Conservation (phyloP, 2,329 filamentous ascomycete genomes). For the Cercospora citrullina region DNA sequence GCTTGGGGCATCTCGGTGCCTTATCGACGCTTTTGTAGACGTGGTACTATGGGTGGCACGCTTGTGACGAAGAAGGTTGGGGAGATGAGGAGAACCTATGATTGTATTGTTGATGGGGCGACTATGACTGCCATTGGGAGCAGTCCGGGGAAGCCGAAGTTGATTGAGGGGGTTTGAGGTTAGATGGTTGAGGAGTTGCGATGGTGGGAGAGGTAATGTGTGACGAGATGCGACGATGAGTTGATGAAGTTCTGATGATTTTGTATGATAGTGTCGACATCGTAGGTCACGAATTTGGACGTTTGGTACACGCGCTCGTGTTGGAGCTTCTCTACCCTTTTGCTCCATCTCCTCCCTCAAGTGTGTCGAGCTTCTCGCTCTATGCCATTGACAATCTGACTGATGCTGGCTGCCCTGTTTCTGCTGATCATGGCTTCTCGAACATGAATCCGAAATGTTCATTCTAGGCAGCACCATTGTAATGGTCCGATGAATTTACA, state of each 20-base stretch:
- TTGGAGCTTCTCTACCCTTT: too few relatives aligned
- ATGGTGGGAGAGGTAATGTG: neutral
- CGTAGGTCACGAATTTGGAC: neutral
- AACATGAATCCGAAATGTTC: too few relatives aligned
- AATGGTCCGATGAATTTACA: too few relatives aligned
- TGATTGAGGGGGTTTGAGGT: neutral
- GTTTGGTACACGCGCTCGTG: too few relatives aligned
- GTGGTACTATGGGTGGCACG: neutral
- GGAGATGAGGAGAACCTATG: neutral
- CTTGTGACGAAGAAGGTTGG: neutral
- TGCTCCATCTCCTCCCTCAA: too few relatives aligned
- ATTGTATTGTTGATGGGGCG: neutral
- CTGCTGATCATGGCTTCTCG: too few relatives aligned
- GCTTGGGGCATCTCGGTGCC: slow-evolving; percentile 1
- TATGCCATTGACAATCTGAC: too few relatives aligned
- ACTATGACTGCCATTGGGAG: neutral
- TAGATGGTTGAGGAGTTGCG: neutral
- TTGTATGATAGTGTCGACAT: neutral
- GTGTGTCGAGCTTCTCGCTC: too few relatives aligned
- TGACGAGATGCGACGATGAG: neutral
- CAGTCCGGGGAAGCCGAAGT: slow-evolving; percentile 1
- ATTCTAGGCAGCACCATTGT: too few relatives aligned
- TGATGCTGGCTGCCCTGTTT: too few relatives aligned
- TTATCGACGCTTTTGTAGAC: neutral
- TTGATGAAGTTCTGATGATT: neutral